Conservation (phyloP, 2,329 filamentous ascomycete species). For the Paecilomyces sp. region DNA sequence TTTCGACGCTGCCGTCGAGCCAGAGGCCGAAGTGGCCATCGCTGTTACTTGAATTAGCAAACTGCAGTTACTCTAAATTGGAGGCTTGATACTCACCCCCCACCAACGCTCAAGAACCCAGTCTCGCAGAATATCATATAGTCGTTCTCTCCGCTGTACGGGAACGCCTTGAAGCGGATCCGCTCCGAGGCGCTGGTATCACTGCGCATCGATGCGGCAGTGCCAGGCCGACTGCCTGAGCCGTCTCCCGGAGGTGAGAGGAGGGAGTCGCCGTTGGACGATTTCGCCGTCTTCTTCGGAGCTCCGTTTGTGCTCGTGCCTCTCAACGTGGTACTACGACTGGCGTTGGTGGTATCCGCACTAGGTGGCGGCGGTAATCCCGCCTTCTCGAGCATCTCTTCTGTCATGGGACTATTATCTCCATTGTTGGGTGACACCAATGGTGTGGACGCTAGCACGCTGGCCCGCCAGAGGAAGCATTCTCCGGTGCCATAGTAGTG, state of each 20-base stretch:
- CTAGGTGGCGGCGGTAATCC: conserved; percentile 64
- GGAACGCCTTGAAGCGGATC: conserved; percentile 94
- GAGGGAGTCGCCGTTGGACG: conserved; percentile 13
- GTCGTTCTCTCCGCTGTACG: conserved; percentile 91
- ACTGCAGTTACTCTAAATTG: conserved; percentile 1
- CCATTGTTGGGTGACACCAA: conserved; percentile 11
- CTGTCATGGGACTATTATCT: conserved; percentile 13
- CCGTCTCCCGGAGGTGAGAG: conserved; percentile 10
- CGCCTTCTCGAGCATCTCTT: conserved; percentile 42
- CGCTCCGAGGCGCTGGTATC: conserved; percentile 58
- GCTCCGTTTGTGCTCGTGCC: conserved; percentile 24
- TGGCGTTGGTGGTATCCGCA: conserved; percentile 55
- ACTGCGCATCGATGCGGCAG: conserved; percentile 23
- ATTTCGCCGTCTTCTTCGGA: conserved; percentile 4
- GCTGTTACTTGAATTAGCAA: conserved; percentile 13
- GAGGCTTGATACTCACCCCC: conserved; percentile 46
- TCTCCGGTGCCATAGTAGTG: conserved; percentile 96
- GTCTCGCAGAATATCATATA: conserved; percentile 92
- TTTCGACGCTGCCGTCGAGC: conserved; percentile 79
- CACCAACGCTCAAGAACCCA: conserved; percentile 77
- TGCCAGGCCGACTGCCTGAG: background rate
- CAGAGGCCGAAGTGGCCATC: conserved; percentile 91
- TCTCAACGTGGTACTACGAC: conserved; percentile 52
- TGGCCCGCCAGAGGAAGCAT: conserved; percentile 84
- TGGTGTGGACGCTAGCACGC: conserved; percentile 51